Conservation (phyloP, 352 stramenopile species). For the Pythium dissimile region DNA sequence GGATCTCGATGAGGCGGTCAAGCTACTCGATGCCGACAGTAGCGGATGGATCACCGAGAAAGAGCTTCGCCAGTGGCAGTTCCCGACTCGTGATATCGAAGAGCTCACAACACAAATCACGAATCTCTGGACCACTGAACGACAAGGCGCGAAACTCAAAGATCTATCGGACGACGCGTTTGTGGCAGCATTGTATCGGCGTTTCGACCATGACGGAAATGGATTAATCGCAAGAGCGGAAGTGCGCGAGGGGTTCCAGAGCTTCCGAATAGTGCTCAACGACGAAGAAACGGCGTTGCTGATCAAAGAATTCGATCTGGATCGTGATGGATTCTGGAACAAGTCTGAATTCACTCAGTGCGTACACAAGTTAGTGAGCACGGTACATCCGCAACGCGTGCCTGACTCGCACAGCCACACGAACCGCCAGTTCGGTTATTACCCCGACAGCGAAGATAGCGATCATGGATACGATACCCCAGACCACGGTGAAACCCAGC, state of each 20-base stretch:
- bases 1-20: slow-evolving; percentile 33
- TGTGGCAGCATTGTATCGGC: slow-evolving; percentile 32
- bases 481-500: neutral
- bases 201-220: slow-evolving; percentile 62
- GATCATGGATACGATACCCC: slow-evolving; percentile 3
- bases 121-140: slow-evolving; percentile 27
- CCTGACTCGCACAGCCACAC: too few relatives aligned
- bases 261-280: slow-evolving; percentile 37
- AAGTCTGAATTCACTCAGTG: slow-evolving; percentile 46
- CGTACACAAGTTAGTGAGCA: slow-evolving; percentile 37
- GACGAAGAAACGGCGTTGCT: slow-evolving; percentile 38
- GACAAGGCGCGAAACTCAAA: slow-evolving; percentile 1
- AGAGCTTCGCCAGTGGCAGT: slow-evolving; percentile 49
- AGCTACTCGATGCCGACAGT: slow-evolving; percentile 46
- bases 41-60: slow-evolving; percentile 69
- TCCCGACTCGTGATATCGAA: slow-evolving; percentile 57
- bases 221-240: slow-evolving; percentile 53
- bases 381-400: too few relatives aligned
- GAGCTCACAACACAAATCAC: slow-evolving; percentile 44
- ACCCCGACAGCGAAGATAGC: neutral
- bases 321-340: slow-evolving; percentile 53
- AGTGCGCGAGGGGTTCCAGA: slow-evolving; percentile 40
- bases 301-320: slow-evolving; percentile 50
- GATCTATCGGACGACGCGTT: slow-evolving; percentile 18
- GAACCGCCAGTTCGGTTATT: neutral